These are phyloP conservation scores for Hondaea fermentalgiana DNA, from an alignment of 108 stramenopile genomes.

Conservation along the genomic window DNA sequence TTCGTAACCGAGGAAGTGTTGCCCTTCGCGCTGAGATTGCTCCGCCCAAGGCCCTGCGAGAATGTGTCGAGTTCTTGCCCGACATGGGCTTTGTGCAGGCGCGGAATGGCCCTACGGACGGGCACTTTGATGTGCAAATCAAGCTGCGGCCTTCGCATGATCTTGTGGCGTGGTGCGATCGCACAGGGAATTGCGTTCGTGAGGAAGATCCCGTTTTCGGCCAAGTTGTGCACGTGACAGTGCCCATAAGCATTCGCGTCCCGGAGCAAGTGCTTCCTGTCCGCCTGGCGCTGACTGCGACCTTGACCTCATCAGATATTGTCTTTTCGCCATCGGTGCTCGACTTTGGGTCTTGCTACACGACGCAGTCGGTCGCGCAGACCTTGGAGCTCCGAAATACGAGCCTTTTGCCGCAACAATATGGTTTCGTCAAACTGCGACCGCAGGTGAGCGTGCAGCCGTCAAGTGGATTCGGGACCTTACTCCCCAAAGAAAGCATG, in stretches of 20 bases:
- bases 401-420: slow-evolving; percentile 40
- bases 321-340: neutral
- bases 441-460: slow-evolving; percentile 40
- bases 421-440: slow-evolving; percentile 41
- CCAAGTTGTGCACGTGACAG: slow-evolving; percentile 7
- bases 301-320: slow-evolving; percentile 1
- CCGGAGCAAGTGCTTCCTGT: slow-evolving; percentile 49
- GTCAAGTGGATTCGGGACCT: slow-evolving; percentile 41
- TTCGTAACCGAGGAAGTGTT: slow-evolving; percentile 50
- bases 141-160: slow-evolving; percentile 22
- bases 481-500: slow-evolving; percentile 35
- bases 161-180: neutral
- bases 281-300: slow-evolving; percentile 22
- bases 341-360: slow-evolving; percentile 46
- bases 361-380: slow-evolving; percentile 17
- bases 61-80: slow-evolving; percentile 37
- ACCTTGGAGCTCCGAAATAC: slow-evolving; percentile 29
- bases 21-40: slow-evolving; percentile 32
- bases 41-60: slow-evolving; percentile 23
- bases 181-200: neutral
- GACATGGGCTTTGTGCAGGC: slow-evolving; percentile 50
- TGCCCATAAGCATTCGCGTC: slow-evolving; percentile 35
- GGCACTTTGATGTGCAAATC: slow-evolving; percentile 35
- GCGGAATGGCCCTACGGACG: neutral
- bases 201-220: neutral